Evolutionary conservation across 192 early-diverging fungal genomes (phyloP).

Genomic region (Coemansia sp.): DNA sequence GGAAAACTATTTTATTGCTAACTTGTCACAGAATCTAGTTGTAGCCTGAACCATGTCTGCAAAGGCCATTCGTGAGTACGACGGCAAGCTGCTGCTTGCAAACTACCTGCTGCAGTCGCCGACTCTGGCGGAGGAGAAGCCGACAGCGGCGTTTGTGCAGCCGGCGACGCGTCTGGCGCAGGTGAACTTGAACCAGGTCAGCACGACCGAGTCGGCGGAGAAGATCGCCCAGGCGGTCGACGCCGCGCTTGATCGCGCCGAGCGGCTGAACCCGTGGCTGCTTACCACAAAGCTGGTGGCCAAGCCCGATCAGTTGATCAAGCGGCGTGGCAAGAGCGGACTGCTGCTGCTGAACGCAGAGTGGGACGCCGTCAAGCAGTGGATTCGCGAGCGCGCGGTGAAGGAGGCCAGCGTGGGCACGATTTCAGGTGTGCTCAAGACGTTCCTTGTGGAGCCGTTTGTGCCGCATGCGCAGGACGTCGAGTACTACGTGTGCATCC

Average conservation of each 20-base stretch:
- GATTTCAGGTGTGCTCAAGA: slow-evolving; percentile 83
- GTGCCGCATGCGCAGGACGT: slow-evolving; percentile 86
- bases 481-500: slow-evolving; percentile 98
- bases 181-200: slow-evolving; percentile 63
- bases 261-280: slow-evolving; percentile 84
- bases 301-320: slow-evolving; percentile 98
- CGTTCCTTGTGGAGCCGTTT: slow-evolving; percentile 94
- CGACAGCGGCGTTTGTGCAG: slow-evolving; percentile 64
- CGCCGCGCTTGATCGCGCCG: slow-evolving; percentile 62
- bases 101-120: slow-evolving; percentile 81
- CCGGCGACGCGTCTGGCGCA: slow-evolving; percentile 76
- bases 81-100: slow-evolving; percentile 94
- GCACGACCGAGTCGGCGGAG: slow-evolving; percentile 43
- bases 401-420: slow-evolving; percentile 78
- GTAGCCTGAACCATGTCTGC: slow-evolving; percentile 64
- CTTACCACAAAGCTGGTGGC: slow-evolving; percentile 77
- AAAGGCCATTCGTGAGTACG: slow-evolving; percentile 94
- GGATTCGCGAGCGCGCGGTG: slow-evolving; percentile 89
- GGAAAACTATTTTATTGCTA: neutral
- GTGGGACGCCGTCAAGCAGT: slow-evolving; percentile 82
- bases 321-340: slow-evolving; percentile 95
- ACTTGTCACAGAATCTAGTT: too few species aligned
- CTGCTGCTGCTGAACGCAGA: slow-evolving; percentile 88
- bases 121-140: slow-evolving; percentile 52
- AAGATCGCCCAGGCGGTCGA: slow-evolving; percentile 66